These are phyloP conservation scores for Neurospora pannonica DNA, from an alignment of 495 filamentous ascomycete genomes.

Conservation along the genomic window DNA sequence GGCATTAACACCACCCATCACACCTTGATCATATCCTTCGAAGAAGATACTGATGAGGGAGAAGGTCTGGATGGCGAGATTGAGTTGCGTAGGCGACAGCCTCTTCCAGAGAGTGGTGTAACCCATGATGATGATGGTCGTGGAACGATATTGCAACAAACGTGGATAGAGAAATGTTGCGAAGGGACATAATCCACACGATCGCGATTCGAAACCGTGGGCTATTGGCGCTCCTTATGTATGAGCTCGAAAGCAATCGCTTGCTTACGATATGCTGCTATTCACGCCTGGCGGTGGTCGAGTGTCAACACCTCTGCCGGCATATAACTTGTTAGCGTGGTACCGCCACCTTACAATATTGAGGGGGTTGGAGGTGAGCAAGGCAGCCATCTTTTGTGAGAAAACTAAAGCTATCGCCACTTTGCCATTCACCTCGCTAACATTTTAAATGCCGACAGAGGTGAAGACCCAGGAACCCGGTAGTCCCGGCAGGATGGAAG, in stretches of 20 bases:
- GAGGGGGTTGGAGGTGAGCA: too few relatives aligned
- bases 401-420: too few relatives aligned
- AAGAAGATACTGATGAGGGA: conserved; percentile 45
- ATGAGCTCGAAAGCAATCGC: not conserved
- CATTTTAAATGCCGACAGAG: too few relatives aligned
- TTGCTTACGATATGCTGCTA: not conserved
- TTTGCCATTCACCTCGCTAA: too few relatives aligned
- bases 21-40: conserved; percentile 59
- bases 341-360: too few relatives aligned
- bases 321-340: too few relatives aligned
- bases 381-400: too few relatives aligned
- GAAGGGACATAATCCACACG: not conserved
- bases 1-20: conserved; percentile 66
- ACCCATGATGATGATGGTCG: conserved; percentile 17
- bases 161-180: not conserved
- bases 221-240: not conserved
- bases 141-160: conserved; percentile 2
- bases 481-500: not conserved
- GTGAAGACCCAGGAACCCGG: not conserved
- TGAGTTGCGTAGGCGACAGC: conserved; percentile 32
- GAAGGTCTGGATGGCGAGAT: conserved; percentile 35
- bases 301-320: not conserved
- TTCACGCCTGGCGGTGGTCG: not conserved
- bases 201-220: not conserved
- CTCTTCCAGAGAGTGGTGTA: conserved; percentile 36